Evolutionary conservation across 768 basidiomycete species (phyloP), one percentile per base, ranked within the genome.

Genomic region (Lepiota brunneoincarnata): DNA sequence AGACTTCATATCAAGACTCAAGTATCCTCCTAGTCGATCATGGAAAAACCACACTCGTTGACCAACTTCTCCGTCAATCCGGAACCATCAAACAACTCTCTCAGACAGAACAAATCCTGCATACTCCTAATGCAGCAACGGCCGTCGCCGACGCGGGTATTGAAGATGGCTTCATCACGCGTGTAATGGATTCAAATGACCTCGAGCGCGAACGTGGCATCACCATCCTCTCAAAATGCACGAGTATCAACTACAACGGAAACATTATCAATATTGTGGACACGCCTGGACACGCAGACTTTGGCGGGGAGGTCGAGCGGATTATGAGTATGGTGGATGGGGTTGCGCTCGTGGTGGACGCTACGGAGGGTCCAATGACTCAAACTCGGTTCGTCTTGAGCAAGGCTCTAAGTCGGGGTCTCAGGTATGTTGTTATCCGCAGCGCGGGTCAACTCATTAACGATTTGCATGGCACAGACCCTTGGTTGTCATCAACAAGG

Each of bases 271-370:
- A 82, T 49, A 79, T 84, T 56, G 77, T 83, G 55, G 82, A 84
- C 59, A 84, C 82, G 0, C 82, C 81, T 0, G 81, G 82, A 48
- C 82, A 84, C 64, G 81, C 81, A 6, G 82, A 84, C 59, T 82
- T 84, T 66, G 81, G 81, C 31, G 81, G 81, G 51, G 82, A 84
- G 63, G 81, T 84, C 7, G 81, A 84, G 58, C 75, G 81, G 49
- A 76, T 82, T 2, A 70, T 81, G 70, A 79, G 79, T 56, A 82
- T 84, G 74, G 78, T 84, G 10, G 82, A 83, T 55, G 81, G 81
- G 24, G 81, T 82, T 10, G 80, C 80, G 12, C 72, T 84, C n/a
- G 67, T 84, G 2, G 76, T 84, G 15, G 81, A 83, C 57, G 79
- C 80, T 2, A 81, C 82, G 1, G 81, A 83, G 59, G 81, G 81